These are phyloP conservation scores for Phyllosticta citriasiana DNA, from an alignment of 2,329 filamentous ascomycete genomes.

Conservation along the genomic window DNA sequence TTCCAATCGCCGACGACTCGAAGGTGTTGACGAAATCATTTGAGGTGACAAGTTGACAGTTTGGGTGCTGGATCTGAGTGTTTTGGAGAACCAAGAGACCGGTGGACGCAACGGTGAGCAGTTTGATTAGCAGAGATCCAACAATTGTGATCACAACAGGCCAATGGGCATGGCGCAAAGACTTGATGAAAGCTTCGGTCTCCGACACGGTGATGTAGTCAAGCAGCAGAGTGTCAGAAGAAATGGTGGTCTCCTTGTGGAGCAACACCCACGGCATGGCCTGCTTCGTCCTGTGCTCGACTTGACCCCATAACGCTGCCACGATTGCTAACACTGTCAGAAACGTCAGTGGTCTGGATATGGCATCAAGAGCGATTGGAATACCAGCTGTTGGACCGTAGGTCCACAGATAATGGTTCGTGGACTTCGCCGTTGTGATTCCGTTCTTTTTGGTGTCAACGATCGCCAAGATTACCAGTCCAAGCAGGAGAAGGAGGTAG, in stretches of 20 bases:
- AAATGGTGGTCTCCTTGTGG: neutral
- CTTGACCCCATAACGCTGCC: neutral
- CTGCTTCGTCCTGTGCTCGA: neutral
- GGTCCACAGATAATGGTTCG: slow-evolving; percentile 1
- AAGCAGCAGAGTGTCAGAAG: neutral
- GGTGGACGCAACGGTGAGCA: slow-evolving; percentile 1
- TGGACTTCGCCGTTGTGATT: neutral
- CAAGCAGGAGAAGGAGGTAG: neutral
- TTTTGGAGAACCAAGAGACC: neutral
- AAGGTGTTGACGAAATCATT: neutral
- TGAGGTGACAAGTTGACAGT: neutral
- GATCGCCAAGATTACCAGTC: neutral
- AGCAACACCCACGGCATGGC: neutral
- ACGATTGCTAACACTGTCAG: neutral
- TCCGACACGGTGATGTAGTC: slow-evolving; percentile 1
- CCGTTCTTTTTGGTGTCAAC: neutral
- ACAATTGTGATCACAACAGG: neutral
- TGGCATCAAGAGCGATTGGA: neutral
- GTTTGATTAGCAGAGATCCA: neutral
- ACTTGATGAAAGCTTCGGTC: neutral
- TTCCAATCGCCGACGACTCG: neutral
- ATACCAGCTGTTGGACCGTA: slow-evolving; percentile 1
- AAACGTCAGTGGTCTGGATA: neutral
- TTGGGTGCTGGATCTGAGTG: neutral
- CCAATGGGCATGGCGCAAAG: neutral